Conservation (phyloP, 164 flowering plant genomes). For the Stephania cephalantha region DNA sequence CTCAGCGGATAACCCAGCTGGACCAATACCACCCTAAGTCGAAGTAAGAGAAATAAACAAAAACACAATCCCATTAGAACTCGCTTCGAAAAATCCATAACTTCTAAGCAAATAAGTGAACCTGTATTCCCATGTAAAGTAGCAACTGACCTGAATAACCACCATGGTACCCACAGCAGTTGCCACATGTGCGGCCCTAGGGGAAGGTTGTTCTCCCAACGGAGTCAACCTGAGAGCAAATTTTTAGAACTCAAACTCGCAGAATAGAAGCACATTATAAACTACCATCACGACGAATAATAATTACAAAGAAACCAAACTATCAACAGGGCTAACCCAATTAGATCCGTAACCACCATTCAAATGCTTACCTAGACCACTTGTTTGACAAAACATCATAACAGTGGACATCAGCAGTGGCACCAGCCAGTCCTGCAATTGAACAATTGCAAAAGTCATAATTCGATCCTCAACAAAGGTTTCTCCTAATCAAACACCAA, state of each 20-base stretch:
- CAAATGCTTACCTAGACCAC: slow-evolving; percentile 74
- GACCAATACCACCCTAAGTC: slow-evolving; percentile 96
- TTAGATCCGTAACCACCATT: background rate
- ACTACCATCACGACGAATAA: background rate
- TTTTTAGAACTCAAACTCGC: background rate
- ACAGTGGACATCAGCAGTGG: slow-evolving; percentile 97
- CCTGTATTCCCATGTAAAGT: background rate
- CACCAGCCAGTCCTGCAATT: slow-evolving; percentile 90
- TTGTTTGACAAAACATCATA: slow-evolving; percentile 92
- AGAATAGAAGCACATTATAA: background rate
- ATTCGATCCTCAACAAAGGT: background rate
- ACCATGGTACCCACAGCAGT: slow-evolving; percentile 99
- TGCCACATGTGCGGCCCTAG: slow-evolving; percentile 99
- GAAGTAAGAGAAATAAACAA: slow-evolving; percentile 10
- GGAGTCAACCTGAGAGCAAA: slow-evolving; percentile 65
- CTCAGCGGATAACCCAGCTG: slow-evolving; percentile 98
- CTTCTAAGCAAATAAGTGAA: background rate
- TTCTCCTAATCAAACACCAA: background rate
- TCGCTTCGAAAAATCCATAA: background rate
- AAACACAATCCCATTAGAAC: slow-evolving; percentile 3
- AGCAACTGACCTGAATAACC: slow-evolving; percentile 80
- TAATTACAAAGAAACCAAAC: background rate
- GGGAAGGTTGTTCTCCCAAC: slow-evolving; percentile 96
- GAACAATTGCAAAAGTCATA: slow-evolving; percentile 7
- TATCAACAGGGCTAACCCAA: background rate